phyloP scores from a whole-genome alignment of 257 asterid species.

The Jacaranda mimosifolia region DNA sequence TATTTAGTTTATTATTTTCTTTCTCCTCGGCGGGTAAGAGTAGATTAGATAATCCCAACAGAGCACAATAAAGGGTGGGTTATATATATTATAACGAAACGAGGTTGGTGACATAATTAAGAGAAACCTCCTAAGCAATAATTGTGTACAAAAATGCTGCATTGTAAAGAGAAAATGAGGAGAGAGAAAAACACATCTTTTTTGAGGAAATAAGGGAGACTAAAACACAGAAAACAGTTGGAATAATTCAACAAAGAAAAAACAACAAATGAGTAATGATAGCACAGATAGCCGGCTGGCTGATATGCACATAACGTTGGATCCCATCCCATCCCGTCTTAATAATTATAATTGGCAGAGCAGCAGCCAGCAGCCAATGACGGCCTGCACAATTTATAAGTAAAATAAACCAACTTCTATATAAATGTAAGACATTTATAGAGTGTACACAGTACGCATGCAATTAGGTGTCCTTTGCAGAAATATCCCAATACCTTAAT shows the following conservation, averaged over 20 bases:
- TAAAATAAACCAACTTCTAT: constrained; percentile 18
- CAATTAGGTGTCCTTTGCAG: too few species aligned
- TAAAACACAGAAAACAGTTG: constrained; percentile 36
- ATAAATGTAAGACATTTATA: constrained; percentile 44
- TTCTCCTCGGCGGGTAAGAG: too few species aligned
- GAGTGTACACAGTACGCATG: background rate
- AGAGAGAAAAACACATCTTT: background rate
- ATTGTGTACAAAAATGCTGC: constrained; percentile 9
- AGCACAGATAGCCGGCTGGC: constrained; percentile 70
- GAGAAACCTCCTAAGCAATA: too few species aligned
- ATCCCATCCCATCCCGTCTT: constrained; percentile 35
- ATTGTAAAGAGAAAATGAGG: too few species aligned
- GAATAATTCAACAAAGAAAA: constrained; percentile 24
- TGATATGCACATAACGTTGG: constrained; percentile 17
- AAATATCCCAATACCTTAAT: constrained; percentile 9
- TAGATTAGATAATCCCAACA: too few species aligned
- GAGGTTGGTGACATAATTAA: too few species aligned
- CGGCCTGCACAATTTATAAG: constrained; percentile 57
- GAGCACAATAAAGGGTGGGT: too few species aligned
- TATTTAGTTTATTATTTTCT: too few species aligned
- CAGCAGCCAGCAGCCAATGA: constrained; percentile 32
- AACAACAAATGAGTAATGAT: constrained; percentile 15
- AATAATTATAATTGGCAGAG: constrained; percentile 24
- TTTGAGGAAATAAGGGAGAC: constrained; percentile 9
- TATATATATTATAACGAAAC: too few species aligned